Evolutionary conservation across 768 basidiomycete genomes (phyloP).

Genomic region (Suillus placidus): DNA sequence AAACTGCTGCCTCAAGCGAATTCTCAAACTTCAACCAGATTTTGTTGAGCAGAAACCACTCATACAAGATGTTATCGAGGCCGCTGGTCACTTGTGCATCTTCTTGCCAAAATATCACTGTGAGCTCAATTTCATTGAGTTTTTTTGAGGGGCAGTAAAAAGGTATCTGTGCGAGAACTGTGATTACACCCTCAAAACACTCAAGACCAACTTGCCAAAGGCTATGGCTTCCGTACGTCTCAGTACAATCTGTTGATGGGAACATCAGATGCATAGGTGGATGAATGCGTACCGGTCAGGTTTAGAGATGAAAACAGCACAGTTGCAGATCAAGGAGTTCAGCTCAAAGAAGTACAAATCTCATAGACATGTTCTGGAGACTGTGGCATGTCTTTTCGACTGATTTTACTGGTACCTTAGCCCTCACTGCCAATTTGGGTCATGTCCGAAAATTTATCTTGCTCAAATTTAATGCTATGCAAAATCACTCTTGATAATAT

Average conservation of each 20-base stretch:
- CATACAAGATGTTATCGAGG: constrained; percentile 25
- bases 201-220: constrained; percentile 27
- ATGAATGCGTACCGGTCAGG: constrained; percentile 19
- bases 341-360: constrained; percentile 19
- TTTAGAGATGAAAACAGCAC: constrained; percentile 16
- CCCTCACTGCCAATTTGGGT: constrained; percentile 14
- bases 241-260: constrained; percentile 18
- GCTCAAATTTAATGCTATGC: constrained; percentile 17
- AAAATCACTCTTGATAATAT: constrained; percentile 18
- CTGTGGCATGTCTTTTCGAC: constrained; percentile 8
- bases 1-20: constrained; percentile 32
- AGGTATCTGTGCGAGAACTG: constrained; percentile 23
- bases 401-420: neutral
- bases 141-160: constrained; percentile 36
- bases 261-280: constrained; percentile 20
- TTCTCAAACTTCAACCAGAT: constrained; percentile 31
- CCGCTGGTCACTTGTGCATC: constrained; percentile 31
- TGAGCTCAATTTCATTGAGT: constrained; percentile 27
- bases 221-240: constrained; percentile 20
- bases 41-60: constrained; percentile 30
- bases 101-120: constrained; percentile 35
- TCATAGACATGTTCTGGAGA: constrained; percentile 10
- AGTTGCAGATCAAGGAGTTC: constrained; percentile 16
- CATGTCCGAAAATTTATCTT: constrained; percentile 9
- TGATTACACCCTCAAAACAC: constrained; percentile 28